These are phyloP conservation scores for Testicularia cyperi DNA, from an alignment of 1,284 basidiomycete species.

Conservation along the genomic window DNA sequence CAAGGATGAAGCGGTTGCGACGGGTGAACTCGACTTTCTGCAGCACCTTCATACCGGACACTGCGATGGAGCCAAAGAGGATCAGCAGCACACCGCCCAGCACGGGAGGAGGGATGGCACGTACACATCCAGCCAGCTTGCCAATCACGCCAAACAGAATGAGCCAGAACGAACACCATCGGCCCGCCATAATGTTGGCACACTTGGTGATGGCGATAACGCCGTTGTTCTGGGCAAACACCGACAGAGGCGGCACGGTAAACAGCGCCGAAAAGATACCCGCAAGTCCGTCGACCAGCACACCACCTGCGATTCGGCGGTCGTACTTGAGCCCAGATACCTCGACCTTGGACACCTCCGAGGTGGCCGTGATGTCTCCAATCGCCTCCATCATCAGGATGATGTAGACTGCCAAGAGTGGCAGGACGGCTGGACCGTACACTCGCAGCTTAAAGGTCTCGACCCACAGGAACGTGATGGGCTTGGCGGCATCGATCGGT, in stretches of 20 bases:
- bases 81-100: constrained; percentile 68
- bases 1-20: constrained; percentile 71
- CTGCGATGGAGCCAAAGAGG: constrained; percentile 61
- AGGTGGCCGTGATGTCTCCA: constrained; percentile 80
- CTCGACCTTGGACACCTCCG: constrained; percentile 73
- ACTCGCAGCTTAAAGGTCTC: constrained; percentile 76
- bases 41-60: constrained; percentile 73
- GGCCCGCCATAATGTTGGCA: constrained; percentile 47
- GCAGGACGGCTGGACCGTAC: constrained; percentile 78
- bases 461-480: constrained; percentile 65
- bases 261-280: constrained; percentile 71
- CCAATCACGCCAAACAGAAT: constrained; percentile 66
- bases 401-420: constrained; percentile 76
- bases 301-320: constrained; percentile 77
- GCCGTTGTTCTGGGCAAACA: constrained; percentile 79
- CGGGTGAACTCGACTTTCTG: constrained; percentile 70
- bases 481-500: constrained; percentile 34
- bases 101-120: constrained; percentile 71
- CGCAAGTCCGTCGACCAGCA: constrained; percentile 72
- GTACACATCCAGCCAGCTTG: constrained; percentile 70
- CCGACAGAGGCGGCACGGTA: constrained; percentile 75
- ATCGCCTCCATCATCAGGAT: constrained; percentile 74
- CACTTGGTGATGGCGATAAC: constrained; percentile 61
- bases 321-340: constrained; percentile 66
- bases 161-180: constrained; percentile 48